These are phyloP conservation scores for Botrytis fabae DNA, from an alignment of 2,329 filamentous ascomycete genomes.

Conservation along the genomic window DNA sequence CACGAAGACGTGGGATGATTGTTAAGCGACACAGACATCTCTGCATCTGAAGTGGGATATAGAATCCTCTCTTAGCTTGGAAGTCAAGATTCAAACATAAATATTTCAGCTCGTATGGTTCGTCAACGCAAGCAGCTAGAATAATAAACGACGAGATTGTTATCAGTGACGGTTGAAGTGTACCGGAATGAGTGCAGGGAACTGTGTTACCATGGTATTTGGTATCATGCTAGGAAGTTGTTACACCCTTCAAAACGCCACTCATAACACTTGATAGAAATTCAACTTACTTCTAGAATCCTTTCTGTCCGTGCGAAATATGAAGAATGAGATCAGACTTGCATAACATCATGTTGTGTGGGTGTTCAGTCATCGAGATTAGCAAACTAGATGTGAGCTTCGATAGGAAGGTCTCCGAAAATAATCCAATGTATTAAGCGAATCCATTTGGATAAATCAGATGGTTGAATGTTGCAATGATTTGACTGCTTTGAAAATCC, in stretches of 20 bases:
- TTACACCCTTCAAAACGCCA: constrained; percentile 11
- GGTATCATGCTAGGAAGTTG: not conserved
- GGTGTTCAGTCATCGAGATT: not conserved
- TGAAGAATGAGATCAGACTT: constrained; percentile 5
- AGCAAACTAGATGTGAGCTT: not conserved
- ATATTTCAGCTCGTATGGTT: constrained; percentile 1
- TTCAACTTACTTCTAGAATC: not conserved
- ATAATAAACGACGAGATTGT: not conserved
- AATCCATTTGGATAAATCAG: not conserved
- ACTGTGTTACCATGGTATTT: constrained; percentile 5
- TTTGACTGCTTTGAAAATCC: not conserved
- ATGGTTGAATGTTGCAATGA: not conserved
- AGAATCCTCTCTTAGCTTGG: not conserved
- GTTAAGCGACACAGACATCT: constrained; percentile 3
- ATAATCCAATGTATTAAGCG: not conserved
- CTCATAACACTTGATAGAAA: not conserved
- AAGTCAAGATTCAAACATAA: not conserved
- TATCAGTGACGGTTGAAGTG: not conserved
- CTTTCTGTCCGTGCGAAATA: not conserved
- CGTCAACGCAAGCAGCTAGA: not conserved
- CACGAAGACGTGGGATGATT: constrained; percentile 5
- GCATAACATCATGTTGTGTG: constrained; percentile 19
- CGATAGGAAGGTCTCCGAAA: not conserved
- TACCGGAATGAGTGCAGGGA: not conserved
- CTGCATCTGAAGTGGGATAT: not conserved